Conservation (phyloP, 2,329 filamentous ascomycete species). For the Ophiostoma sp. region DNA sequence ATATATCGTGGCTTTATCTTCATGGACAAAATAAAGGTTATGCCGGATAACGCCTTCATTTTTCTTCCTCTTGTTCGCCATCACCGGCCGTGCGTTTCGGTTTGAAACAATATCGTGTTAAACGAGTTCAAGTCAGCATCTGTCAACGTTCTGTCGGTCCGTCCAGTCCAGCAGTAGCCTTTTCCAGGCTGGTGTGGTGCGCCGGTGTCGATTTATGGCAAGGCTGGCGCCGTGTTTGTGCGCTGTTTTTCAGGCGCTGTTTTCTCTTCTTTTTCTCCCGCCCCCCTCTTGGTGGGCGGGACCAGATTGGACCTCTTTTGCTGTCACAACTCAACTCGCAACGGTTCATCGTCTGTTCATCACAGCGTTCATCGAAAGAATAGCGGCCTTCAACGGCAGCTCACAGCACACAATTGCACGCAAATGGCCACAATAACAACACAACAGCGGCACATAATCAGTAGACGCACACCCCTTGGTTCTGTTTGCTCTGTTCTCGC, state of each 20-base stretch:
- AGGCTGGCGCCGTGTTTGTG: neutral
- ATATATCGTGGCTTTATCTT: neutral
- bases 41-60: neutral
- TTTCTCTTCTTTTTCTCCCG: neutral
- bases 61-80: neutral
- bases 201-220: neutral
- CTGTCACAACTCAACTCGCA: neutral
- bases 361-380: neutral
- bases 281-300: neutral
- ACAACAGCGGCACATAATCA: neutral
- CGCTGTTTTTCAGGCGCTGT: neutral
- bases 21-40: neutral
- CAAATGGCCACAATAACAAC: neutral
- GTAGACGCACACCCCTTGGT: neutral
- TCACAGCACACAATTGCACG: neutral
- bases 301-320: neutral
- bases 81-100: neutral
- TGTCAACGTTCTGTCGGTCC: neutral
- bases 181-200: neutral
- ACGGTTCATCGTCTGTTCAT: neutral
- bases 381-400: neutral
- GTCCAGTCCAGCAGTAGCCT: neutral
- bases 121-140: neutral
- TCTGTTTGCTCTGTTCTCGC: neutral
- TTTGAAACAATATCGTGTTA: neutral